These are phyloP conservation scores for Ceriops zippeliana DNA, from an alignment of 345 rosid genomes.

Conservation along the genomic window DNA sequence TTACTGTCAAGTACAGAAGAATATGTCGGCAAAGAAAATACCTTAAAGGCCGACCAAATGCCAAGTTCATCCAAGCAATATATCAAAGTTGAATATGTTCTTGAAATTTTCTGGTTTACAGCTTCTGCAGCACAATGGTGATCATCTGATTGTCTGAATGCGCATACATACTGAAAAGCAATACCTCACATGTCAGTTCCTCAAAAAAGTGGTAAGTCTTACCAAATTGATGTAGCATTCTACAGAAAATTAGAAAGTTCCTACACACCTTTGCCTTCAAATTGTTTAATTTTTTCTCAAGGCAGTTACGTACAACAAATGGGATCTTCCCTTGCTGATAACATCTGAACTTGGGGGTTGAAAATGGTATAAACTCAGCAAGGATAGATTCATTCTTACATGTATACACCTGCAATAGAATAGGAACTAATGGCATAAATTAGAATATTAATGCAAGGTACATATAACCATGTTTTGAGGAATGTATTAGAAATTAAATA, in stretches of 20 bases:
- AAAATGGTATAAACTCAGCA: slow-evolving; percentile 54
- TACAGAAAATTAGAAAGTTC: neutral
- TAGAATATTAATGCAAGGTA: too few relatives aligned
- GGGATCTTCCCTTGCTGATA: slow-evolving; percentile 41
- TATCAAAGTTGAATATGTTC: slow-evolving; percentile 35
- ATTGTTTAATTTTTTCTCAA: slow-evolving; percentile 27
- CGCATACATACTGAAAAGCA: slow-evolving; percentile 48
- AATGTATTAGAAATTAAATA: too few relatives aligned
- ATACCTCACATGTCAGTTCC: slow-evolving; percentile 10
- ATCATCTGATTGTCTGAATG: slow-evolving; percentile 39
- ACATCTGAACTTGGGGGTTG: slow-evolving; percentile 53
- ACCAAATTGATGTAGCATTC: neutral
- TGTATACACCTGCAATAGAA: slow-evolving; percentile 60
- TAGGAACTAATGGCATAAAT: slow-evolving; percentile 1
- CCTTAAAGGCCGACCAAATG: slow-evolving; percentile 75
- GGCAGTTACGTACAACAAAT: slow-evolving; percentile 7
- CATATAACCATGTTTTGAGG: too few relatives aligned
- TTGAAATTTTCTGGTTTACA: slow-evolving; percentile 38
- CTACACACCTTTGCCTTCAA: slow-evolving; percentile 44
- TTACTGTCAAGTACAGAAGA: neutral
- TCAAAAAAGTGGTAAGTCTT: neutral
- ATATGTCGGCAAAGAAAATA: slow-evolving; percentile 13
- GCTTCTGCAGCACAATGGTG: slow-evolving; percentile 28
- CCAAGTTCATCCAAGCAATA: slow-evolving; percentile 80
- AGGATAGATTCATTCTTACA: slow-evolving; percentile 55